Evolutionary conservation across 306 rosid species (phyloP).

Genomic region (Lathyrus sativus): DNA sequence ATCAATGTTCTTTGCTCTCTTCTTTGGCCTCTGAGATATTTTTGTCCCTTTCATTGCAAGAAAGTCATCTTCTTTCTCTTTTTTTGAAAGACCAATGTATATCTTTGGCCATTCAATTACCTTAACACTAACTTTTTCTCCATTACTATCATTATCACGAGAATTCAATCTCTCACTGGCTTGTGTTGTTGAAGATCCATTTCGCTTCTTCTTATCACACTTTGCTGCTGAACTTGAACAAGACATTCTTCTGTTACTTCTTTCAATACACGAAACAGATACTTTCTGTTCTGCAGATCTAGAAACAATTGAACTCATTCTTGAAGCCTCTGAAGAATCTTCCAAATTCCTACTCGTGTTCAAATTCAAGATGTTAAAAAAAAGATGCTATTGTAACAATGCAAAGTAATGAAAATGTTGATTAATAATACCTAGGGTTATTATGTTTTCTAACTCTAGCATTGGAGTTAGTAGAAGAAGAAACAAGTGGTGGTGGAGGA

Average conservation of each 20-base stretch:
- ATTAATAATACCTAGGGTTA: constrained; percentile 48
- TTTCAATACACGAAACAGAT: constrained; percentile 48
- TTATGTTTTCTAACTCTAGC: constrained; percentile 52
- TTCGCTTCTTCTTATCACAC: constrained; percentile 55
- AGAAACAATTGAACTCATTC: constrained; percentile 45
- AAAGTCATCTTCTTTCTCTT: constrained; percentile 87
- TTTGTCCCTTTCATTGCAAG: constrained; percentile 81
- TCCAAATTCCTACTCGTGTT: constrained; percentile 62
- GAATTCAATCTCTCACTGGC: constrained; percentile 37
- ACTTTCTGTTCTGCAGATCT: constrained; percentile 56
- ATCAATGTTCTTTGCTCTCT: constrained; percentile 71
- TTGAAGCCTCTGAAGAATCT: constrained; percentile 55
- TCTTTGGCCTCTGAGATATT: constrained; percentile 80
- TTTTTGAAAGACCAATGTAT: constrained; percentile 62
- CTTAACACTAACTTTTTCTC: constrained; percentile 48
- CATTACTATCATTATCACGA: constrained; percentile 42
- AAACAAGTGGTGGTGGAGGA: constrained; percentile 49
- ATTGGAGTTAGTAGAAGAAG: constrained; percentile 44
- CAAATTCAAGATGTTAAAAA: not conserved
- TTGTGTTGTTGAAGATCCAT: constrained; percentile 43
- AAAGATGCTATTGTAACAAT: not conserved
- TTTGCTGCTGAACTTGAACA: constrained; percentile 44
- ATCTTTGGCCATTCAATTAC: constrained; percentile 67
- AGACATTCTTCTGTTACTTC: constrained; percentile 48
- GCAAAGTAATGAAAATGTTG: constrained; percentile 26